phyloP scores from a whole-genome alignment of 2,329 filamentous ascomycete species.

The Cyphellophora attinorum region DNA sequence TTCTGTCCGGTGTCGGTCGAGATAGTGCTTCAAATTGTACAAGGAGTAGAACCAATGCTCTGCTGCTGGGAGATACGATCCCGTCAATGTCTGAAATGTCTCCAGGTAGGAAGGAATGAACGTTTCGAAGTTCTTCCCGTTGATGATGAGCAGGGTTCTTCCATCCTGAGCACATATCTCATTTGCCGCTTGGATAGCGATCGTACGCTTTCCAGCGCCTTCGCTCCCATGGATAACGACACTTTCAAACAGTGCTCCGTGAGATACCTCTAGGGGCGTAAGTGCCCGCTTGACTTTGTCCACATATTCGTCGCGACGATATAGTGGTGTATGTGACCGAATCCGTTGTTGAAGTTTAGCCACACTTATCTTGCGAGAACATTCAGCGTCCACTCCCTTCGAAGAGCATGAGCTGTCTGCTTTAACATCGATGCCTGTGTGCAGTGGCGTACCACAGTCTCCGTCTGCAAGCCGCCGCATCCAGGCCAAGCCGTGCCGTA shows the following conservation, averaged over 20 bases:
- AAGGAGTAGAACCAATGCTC: constrained; percentile 1
- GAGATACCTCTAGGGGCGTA: constrained; percentile 1
- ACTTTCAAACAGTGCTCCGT: constrained; percentile 6
- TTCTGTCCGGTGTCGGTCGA: constrained; percentile 5
- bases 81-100: constrained; percentile 7
- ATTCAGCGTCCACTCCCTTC: no score
- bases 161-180: constrained; percentile 5
- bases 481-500: no score
- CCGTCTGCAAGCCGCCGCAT: no score
- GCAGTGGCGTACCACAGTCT: no score
- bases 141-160: constrained; percentile 8
- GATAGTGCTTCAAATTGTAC: constrained; percentile 4
- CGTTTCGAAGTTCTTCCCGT: constrained; percentile 6
- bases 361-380: no score
- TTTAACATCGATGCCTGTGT: no score
- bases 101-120: constrained; percentile 7
- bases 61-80: constrained; percentile 4
- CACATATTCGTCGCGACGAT: no score
- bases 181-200: constrained; percentile 7
- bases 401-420: no score
- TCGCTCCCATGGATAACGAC: constrained; percentile 7
- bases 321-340: no score
- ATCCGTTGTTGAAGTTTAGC: no score
- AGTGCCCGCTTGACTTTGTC: constrained; percentile 5
- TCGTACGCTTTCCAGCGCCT: constrained; percentile 9